Base-by-base conservation (phyloP, 495 filamentous ascomycete genomes). In the Hypoxylon lienhwacheense region DNA sequence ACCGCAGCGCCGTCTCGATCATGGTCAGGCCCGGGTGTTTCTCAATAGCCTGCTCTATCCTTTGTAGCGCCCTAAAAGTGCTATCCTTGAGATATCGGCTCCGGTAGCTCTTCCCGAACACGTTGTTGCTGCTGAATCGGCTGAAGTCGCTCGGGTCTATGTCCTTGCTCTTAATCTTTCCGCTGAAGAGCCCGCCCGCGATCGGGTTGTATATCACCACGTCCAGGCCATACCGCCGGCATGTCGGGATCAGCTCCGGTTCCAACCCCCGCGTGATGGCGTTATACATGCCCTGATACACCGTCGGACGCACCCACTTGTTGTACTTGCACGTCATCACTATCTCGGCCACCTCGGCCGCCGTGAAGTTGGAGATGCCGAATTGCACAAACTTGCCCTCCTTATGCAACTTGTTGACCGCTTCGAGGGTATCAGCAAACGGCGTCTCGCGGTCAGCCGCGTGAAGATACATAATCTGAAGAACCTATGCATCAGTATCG, bases 281-380 rank as follows among this genome's bases (percentile, higher is more conserved):
- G 61, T 85, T 91, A 70, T 87, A 89, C 82, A 87, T 82, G 58
- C 67, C 80, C 61, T 78, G 82, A 63, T 85, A 87, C 21, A 89
- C 72, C 2, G 78, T 86, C 16, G 87, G 85, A 24, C 80, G 77
- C 35, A 88, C 81, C 84, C 85, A 90, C 31, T 83, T 83, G 54
- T 86, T 83, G 71, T 87, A 81, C 56, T 85, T 84, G 73, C 88
- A 93, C n/a, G 85, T 82, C 47, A 90, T 80, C 3, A 86, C 88
- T 15, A 95, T 77, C 76, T 97, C 91, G 2, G 91, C 91, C 7
- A 97, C 89, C 70, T 97, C 91, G 64, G 87, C 95, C 5, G 91
- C 83, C 2, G 91, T 88, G 63, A 83, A 95, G 70, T 96, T 97
- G 46, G 81, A 85, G 57, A 97, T 67, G 15, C 89, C 91, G 19